These are phyloP conservation scores for Phytopythium oedochilum DNA, from an alignment of 352 stramenopile genomes.

Conservation along the genomic window DNA sequence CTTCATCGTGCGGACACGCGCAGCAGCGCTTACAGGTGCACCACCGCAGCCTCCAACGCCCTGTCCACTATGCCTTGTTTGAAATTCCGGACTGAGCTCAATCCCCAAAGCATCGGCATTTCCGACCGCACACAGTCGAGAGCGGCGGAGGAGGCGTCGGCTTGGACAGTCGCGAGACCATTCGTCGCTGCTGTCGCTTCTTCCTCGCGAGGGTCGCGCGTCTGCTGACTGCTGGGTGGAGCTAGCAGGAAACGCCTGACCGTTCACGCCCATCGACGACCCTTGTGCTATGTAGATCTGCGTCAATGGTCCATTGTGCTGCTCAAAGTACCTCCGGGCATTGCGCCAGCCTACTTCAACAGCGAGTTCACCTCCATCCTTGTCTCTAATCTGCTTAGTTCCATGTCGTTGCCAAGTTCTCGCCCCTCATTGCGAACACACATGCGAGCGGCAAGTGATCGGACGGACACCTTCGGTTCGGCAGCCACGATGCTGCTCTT, in stretches of 20 bases:
- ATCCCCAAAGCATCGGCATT: not conserved
- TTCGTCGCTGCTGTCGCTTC: not conserved
- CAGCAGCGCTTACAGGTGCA: too few species aligned
- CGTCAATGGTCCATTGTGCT: too few species aligned
- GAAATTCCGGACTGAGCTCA: not conserved
- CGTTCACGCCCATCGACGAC: too few species aligned
- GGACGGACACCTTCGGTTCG: slow-evolving; percentile 64
- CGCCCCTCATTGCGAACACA: slow-evolving; percentile 46
- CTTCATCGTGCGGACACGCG: not conserved
- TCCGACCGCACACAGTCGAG: not conserved
- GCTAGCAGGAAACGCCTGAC: too few species aligned
- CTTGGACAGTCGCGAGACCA: not conserved
- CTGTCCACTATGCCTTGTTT: too few species aligned
- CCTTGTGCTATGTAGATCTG: too few species aligned
- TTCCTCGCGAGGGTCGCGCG: too few species aligned
- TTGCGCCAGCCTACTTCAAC: too few species aligned
- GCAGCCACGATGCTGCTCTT: slow-evolving; percentile 36
- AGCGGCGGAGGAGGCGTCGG: not conserved
- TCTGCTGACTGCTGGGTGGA: too few species aligned
- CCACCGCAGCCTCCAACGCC: too few species aligned
- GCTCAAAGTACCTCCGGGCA: too few species aligned
- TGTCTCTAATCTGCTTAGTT: slow-evolving; percentile 42
- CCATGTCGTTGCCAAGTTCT: slow-evolving; percentile 44
- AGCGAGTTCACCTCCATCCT: too few species aligned
- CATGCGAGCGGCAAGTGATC: slow-evolving; percentile 74